Percentiles rank a stretch among this genome's conserved stretches.
Conservation (phyloP, 768 basidiomycete genomes). For the Phlegmacium glaucopus region DNA sequence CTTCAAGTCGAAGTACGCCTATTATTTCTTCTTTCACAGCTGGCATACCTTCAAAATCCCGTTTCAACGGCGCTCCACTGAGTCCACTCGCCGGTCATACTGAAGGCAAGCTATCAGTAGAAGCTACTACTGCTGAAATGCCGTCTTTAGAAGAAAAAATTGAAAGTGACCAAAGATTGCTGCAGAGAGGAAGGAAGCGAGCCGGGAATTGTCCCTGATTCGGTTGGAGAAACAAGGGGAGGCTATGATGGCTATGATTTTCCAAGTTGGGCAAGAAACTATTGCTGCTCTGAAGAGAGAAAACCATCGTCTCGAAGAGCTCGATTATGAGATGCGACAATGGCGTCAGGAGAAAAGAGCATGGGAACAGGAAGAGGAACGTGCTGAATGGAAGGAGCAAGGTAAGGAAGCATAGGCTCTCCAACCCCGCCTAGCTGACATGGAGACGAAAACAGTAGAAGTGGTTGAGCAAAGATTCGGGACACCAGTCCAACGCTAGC, state of each 20-base stretch:
- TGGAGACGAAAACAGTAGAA: conserved; percentile 29
- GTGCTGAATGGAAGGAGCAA: conserved; percentile 36
- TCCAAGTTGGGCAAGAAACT: too few relatives aligned
- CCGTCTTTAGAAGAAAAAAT: conserved; percentile 61
- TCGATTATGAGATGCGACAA: conserved; percentile 45
- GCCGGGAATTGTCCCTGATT: conserved; percentile 58
- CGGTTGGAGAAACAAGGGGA: conserved; percentile 67
- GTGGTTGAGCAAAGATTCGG: too few relatives aligned
- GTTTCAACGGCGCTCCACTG: conserved; percentile 81
- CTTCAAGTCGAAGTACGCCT: conserved; percentile 49
- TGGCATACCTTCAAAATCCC: conserved; percentile 42
- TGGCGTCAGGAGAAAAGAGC: conserved; percentile 46
- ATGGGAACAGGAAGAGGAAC: conserved; percentile 51
- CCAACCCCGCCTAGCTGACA: conserved; percentile 30
- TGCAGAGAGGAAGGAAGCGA: conserved; percentile 56
- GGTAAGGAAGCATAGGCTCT: conserved; percentile 35
- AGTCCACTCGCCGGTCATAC: conserved; percentile 86
- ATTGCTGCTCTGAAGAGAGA: too few relatives aligned
- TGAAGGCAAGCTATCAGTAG: conserved; percentile 41
- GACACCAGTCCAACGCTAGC: conserved; percentile 28
- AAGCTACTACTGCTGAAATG: conserved; percentile 43
- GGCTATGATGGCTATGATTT: conserved; percentile 60
- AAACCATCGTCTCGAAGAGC: too few relatives aligned
- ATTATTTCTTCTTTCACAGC: conserved; percentile 14
- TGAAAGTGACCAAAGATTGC: conserved; percentile 54